Conservation (phyloP, 2,329 filamentous ascomycete genomes). For the Penicillium sp. region DNA sequence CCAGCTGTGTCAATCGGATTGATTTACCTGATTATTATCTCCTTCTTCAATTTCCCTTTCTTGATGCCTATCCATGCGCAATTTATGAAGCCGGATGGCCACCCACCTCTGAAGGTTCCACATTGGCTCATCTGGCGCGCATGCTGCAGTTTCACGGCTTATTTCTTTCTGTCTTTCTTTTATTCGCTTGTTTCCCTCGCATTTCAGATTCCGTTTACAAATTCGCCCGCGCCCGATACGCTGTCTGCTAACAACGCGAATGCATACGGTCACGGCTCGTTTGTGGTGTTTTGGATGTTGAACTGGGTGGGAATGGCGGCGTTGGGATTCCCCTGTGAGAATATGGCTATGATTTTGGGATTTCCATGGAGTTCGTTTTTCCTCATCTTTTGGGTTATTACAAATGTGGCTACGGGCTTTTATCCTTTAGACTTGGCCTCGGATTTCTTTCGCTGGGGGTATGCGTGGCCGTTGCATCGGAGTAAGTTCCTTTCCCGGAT, state of each 20-base stretch:
- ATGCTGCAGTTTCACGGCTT: slow-evolving; percentile 56
- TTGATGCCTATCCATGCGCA: slow-evolving; percentile 64
- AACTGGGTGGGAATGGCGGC: slow-evolving; percentile 66
- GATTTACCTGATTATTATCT: slow-evolving; percentile 68
- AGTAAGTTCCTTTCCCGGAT: slow-evolving; percentile 35
- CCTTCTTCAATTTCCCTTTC: slow-evolving; percentile 67
- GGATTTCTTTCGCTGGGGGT: slow-evolving; percentile 62
- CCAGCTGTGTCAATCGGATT: slow-evolving; percentile 63
- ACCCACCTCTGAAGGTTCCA: slow-evolving; percentile 59
- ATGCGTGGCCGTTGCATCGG: slow-evolving; percentile 64
- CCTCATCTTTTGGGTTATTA: slow-evolving; percentile 69
- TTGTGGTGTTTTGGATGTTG: slow-evolving; percentile 64
- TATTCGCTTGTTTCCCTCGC: slow-evolving; percentile 66
- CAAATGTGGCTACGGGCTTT: slow-evolving; percentile 63
- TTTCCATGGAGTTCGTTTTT: slow-evolving; percentile 63
- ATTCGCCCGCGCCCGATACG: slow-evolving; percentile 48
- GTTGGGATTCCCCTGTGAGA: slow-evolving; percentile 64
- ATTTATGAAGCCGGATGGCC: slow-evolving; percentile 53
- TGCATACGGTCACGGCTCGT: slow-evolving; percentile 59
- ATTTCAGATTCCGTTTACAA: slow-evolving; percentile 64
- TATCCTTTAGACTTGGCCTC: slow-evolving; percentile 61
- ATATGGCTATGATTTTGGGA: slow-evolving; percentile 63
- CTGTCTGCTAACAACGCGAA: slow-evolving; percentile 50
- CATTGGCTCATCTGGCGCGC: slow-evolving; percentile 63
- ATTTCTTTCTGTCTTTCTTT: slow-evolving; percentile 62